Evolutionary conservation across 345 rosid genomes (phyloP).

Genomic region (Ceriops decandra): DNA sequence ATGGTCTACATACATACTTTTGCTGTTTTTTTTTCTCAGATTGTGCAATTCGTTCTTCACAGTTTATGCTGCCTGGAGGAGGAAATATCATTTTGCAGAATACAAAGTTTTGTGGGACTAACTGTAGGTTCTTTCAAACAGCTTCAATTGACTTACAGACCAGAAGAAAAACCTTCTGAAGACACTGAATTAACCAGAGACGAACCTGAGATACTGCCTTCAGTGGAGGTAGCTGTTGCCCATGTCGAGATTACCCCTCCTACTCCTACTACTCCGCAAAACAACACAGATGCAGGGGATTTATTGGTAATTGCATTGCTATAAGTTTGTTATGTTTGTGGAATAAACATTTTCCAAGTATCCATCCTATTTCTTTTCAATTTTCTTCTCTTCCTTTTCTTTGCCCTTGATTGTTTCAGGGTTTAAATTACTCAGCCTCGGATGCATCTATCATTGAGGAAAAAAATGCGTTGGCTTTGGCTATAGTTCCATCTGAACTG

Average conservation of each 20-base stretch:
- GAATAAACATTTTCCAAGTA: background rate
- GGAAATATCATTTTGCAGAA: background rate
- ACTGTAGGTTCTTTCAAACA: slow-evolving; percentile 29
- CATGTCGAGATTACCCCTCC: slow-evolving; percentile 43
- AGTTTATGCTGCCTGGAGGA: background rate
- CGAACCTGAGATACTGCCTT: slow-evolving; percentile 57
- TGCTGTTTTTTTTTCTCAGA: background rate
- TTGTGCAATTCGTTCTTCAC: background rate
- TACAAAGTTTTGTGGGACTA: slow-evolving; percentile 16
- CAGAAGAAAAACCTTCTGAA: slow-evolving; percentile 68
- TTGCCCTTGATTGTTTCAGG: slow-evolving; percentile 39
- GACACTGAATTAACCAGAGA: slow-evolving; percentile 43
- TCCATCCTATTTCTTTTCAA: background rate
- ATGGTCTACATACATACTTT: background rate
- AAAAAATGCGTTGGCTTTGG: slow-evolving; percentile 87
- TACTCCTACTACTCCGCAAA: slow-evolving; percentile 45
- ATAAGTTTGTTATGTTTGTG: background rate
- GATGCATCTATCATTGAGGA: slow-evolving; percentile 77
- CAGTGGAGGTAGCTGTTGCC: slow-evolving; percentile 41
- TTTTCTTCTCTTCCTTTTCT: slow-evolving; percentile 11
- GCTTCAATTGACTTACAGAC: slow-evolving; percentile 75
- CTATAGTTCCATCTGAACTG: slow-evolving; percentile 71
- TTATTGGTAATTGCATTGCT: slow-evolving; percentile 53
- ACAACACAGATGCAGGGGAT: slow-evolving; percentile 61
- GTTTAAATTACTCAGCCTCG: slow-evolving; percentile 45